phyloP scores from a whole-genome alignment of 768 basidiomycete species.

The Pluteus cervinus region DNA sequence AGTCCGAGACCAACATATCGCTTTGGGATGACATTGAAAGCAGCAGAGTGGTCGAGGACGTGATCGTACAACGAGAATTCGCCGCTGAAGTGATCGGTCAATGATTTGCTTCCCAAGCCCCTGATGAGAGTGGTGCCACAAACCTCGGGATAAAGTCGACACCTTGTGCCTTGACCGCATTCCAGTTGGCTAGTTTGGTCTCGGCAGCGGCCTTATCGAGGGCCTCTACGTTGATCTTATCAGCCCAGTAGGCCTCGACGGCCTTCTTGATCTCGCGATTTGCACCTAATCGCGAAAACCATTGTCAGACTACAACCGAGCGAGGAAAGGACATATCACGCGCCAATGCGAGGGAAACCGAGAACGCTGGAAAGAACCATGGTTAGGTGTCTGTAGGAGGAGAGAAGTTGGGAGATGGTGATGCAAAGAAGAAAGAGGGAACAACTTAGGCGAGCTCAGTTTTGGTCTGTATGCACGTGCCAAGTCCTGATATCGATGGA shows the following conservation, averaged over 20 bases:
- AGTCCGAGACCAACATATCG: constrained; percentile 85
- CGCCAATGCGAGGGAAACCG: constrained; percentile 91
- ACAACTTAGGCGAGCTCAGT: constrained; percentile 16
- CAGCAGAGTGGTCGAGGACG: constrained; percentile 92
- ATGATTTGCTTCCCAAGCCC: too few relatives aligned
- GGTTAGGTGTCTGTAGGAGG: constrained; percentile 15
- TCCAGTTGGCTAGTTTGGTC: constrained; percentile 87
- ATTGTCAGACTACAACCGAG: constrained; percentile 1
- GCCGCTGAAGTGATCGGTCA: constrained; percentile 78
- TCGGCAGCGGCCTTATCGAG: constrained; percentile 85
- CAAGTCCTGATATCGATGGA: constrained; percentile 23
- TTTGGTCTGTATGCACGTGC: constrained; percentile 33
- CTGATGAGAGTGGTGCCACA: too few relatives aligned
- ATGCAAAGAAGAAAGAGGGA: constrained; percentile 18
- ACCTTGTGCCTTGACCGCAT: constrained; percentile 71
- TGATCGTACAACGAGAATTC: constrained; percentile 99
- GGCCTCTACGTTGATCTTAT: constrained; percentile 82
- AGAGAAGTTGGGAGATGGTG: constrained; percentile 22
- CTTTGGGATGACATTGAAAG: constrained; percentile 95
- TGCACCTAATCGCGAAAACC: constrained; percentile 48
- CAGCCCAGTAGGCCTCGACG: constrained; percentile 97
- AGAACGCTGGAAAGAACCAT: constrained; percentile 85
- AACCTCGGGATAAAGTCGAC: constrained; percentile 93
- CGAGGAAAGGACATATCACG: constrained; percentile 9
- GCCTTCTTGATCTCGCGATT: constrained; percentile 97